Evolutionary conservation across 176 grass and related monocot genomes (phyloP), one percentile per base, ranked within the genome.

Genomic region (Oryza nivara): DNA sequence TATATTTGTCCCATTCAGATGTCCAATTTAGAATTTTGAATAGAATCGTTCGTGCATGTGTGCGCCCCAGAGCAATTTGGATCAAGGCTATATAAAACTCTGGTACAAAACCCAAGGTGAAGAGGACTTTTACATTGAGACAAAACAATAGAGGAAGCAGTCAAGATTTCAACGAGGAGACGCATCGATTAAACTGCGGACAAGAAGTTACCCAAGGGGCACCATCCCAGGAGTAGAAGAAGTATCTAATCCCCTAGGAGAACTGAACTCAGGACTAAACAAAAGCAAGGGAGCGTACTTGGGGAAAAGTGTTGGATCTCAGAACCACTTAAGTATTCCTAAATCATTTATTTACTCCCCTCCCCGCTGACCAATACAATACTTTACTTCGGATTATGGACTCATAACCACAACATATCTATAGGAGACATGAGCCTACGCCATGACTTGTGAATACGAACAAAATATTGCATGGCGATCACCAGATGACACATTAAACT

Each of bases 161-260:
- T 28, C 38, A 82, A 83, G n/a, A 79, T 86, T 79, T 89, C 76
- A 75, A 86, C 6, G 1, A 79, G 86, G 2, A 82, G 86, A 76
- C 40, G 67, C 54, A 81, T 85, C 28, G 70, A 80, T 88, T 74
- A 69, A 84, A 79, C 71, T 68, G 60, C 46, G 3, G 92, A 86
- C 88, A 87, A 56, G 36, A 76, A 92, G 78, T 65, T 80, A 93
- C 77, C 85, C 63, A 81, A 84, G 58, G 65, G 88, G 63, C 70
- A 68, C 60, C 80, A 76, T 54, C 86, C 92, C 68, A 97, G 77
- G 86, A 69, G 77, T 80, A 94, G 83, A 88, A 95, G 91, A 88
- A 95, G 91, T 86, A 92, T 93, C 91, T 90, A 92, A 98, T 92
- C 75, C 79, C 65, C 38, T 74, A 77, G 79, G 49, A 85, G 80